Evolutionary conservation across 129 eudicot species (phyloP), one percentile per base, ranked within the genome.

Genomic region (Artemisia tridentata): DNA sequence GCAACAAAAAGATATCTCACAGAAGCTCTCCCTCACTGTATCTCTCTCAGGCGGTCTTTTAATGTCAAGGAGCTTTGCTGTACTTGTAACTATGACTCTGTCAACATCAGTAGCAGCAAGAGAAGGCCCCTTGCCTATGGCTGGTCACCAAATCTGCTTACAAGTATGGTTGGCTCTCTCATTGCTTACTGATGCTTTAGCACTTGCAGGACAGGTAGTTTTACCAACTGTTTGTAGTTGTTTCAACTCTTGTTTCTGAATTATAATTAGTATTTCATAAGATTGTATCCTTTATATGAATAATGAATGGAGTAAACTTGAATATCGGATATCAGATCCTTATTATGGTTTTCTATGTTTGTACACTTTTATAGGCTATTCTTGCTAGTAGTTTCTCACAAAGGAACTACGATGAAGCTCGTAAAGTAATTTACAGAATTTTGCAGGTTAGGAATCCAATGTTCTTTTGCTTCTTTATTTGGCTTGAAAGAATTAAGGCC

Each of bases 21-120:
- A 14, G 27, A 68, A 11, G 38, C 50, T 27, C 5, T 56, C 29
- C 45, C 9, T 38, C 60, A 62, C 56, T 11, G 54, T 60, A 20
- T 59, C 9, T 79, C 69, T 45, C 51, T 15, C 78, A 93, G 99
- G 99, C 11, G 93, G 79, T 48, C 92, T 93, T 58, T 68, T 93
- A 66, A 87, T 88, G 69, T 84, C 79, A 34, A 90, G 99, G 78
- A 87, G 96, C 38, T 46, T 90, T 56, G 91, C 92, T 2, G 92
- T 93, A 67, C 87, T 90, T 63, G 72, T 80, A 19, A 90, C 91
- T 16, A 82, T 81, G 79, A 93, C 99, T 31, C 47, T 90, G 66
- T 92, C 99, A 29, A 93, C 99, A 45, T 90, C 99, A 18, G 81
- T 93, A 84, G 97, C 93, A 68, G 99, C 99, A 72, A 84, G 88